phyloP scores from a whole-genome alignment of 495 filamentous ascomycete species.

The Penicillium robsamsonii region DNA sequence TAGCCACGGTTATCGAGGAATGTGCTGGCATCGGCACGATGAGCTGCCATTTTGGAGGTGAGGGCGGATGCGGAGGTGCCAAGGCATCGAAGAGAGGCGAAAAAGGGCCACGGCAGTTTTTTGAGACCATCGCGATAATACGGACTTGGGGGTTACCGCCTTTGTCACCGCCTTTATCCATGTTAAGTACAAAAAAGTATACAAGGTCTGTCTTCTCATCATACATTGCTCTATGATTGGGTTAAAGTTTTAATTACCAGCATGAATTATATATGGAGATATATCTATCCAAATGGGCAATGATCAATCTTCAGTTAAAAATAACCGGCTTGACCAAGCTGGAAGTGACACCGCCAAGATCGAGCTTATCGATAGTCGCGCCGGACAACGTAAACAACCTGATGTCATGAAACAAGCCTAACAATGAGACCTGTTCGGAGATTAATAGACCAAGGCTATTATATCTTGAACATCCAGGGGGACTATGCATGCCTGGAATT shows the following conservation, averaged over 20 bases:
- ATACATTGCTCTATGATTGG: neutral
- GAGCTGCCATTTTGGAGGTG: constrained; percentile 38
- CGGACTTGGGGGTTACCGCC: neutral
- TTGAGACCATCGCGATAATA: neutral
- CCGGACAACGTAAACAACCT: constrained; percentile 38
- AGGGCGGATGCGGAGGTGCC: neutral
- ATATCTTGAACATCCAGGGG: neutral
- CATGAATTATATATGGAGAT: neutral
- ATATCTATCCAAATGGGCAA: neutral
- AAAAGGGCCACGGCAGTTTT: neutral
- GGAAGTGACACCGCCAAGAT: constrained; percentile 22
- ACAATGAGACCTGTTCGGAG: constrained; percentile 10
- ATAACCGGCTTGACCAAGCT: neutral
- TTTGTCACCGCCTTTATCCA: neutral
- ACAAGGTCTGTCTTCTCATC: neutral
- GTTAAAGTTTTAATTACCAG: neutral
- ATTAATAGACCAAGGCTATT: neutral
- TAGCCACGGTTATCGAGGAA: constrained; percentile 82
- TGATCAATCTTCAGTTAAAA: neutral
- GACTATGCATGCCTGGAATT: constrained; percentile 21
- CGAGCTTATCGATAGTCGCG: constrained; percentile 46
- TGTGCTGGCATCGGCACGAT: constrained; percentile 70
- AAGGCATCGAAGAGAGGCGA: constrained; percentile 4
- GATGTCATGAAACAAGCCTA: constrained; percentile 31
- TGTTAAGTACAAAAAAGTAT: neutral